Conservation (phyloP, 805 yeast genomes). For the Komagataella populi region DNA sequence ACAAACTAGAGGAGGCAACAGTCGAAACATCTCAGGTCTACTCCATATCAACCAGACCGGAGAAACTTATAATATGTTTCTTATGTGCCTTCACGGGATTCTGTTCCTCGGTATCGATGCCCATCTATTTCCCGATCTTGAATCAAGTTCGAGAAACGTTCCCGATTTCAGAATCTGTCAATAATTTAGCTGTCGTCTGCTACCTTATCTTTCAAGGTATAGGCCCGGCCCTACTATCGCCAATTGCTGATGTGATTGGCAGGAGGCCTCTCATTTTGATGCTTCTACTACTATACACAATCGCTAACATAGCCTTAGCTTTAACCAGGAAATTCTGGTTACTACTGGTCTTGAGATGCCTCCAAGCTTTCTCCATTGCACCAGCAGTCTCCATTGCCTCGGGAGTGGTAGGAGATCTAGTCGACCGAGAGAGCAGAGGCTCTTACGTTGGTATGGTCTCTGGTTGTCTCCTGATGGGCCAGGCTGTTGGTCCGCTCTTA, state of each 20-base stretch:
- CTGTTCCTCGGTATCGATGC: constrained; percentile 55
- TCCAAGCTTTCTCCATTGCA: constrained; percentile 65
- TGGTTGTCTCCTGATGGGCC: constrained; percentile 50
- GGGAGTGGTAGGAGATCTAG: constrained; percentile 57
- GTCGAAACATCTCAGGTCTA: constrained; percentile 14
- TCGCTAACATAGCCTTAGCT: constrained; percentile 49
- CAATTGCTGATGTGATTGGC: constrained; percentile 51
- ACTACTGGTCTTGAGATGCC: constrained; percentile 42
- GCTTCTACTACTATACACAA: constrained; percentile 35
- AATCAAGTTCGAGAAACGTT: constrained; percentile 37
- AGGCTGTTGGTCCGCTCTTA: constrained; percentile 58
- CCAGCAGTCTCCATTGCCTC: constrained; percentile 53
- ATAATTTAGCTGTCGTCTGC: constrained; percentile 54
- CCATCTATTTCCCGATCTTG: constrained; percentile 66
- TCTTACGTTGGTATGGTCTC: constrained; percentile 45
- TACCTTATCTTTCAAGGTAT: constrained; percentile 60
- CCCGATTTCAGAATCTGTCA: constrained; percentile 31
- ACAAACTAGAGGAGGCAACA: not conserved
- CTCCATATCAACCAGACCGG: constrained; percentile 28
- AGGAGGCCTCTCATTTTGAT: constrained; percentile 47
- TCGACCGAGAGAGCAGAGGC: constrained; percentile 47
- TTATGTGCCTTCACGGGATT: constrained; percentile 35
- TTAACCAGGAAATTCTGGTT: constrained; percentile 35
- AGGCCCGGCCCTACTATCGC: constrained; percentile 47
- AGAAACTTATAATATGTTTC: constrained; percentile 24